Conservation (phyloP, 805 yeast species). For the Blastobotrys mokoenaii region DNA sequence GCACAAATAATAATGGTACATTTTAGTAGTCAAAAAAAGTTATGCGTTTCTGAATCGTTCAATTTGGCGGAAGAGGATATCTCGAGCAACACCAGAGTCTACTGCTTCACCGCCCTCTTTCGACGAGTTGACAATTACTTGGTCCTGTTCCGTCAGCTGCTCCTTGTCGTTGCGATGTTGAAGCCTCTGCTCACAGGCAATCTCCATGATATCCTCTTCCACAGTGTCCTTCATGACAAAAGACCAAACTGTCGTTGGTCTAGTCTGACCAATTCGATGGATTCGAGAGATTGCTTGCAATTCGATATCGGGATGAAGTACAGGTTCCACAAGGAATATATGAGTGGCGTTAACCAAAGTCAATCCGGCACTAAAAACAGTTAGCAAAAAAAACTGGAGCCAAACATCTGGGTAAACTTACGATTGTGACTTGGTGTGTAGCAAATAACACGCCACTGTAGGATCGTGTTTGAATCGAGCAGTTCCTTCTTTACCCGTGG, state of each 20-base stretch:
- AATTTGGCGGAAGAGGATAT: too few species aligned
- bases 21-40: too few species aligned
- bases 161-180: too few species aligned
- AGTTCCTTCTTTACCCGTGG: conserved; percentile 46
- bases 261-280: conserved; percentile 83
- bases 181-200: conserved; percentile 18
- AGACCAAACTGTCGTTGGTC: conserved; percentile 84
- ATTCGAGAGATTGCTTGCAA: conserved; percentile 87
- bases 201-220: conserved; percentile 75
- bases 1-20: too few species aligned
- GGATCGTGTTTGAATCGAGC: conserved; percentile 53
- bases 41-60: too few species aligned
- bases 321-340: conserved; percentile 86
- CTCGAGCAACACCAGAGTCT: too few species aligned
- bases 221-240: conserved; percentile 77
- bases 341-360: conserved; percentile 89
- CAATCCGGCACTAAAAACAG: conserved; percentile 51
- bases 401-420: conserved; percentile 20
- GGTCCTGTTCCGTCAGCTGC: too few species aligned
- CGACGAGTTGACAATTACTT: too few species aligned
- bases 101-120: too few species aligned
- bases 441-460: conserved; percentile 68
- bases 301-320: conserved; percentile 80
- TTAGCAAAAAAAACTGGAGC: neutral
- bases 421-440: conserved; percentile 81